Evolutionary conservation across 1,139 yeast species (phyloP), one percentile per base, ranked within the genome.

Genomic region (Candida albicans): DNA sequence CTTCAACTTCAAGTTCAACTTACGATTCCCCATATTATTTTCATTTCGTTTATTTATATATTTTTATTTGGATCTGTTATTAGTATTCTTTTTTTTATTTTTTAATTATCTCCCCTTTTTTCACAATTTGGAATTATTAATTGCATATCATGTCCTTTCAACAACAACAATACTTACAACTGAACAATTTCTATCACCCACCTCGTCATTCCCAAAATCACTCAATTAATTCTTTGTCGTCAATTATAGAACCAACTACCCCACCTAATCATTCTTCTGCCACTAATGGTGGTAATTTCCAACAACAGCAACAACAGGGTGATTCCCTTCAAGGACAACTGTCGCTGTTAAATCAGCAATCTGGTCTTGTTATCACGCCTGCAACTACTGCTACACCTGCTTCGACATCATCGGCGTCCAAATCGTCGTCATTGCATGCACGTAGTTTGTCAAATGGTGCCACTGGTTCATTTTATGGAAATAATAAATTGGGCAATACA

Each of bases 201-300:
- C 41, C 41, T 33, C 43, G 41, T 28, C 74, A 70, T 49, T 62
- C 63, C 39, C 71, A 67, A 48, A 69, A 64, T 49, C 58, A 68
- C 40, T 67, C 73, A 33, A 57, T 70, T 46, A 67, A 68, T 52
- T 67, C 73, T 38, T 59, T 67, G 42, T 54, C 59, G 35, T 67
- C 73, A 27, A 51, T 69, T 41, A 58, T 67, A 32, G 75, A 70
- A 52, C 75, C 75, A 25, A 65, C 72, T 15, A 70, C 75, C 6
- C 75, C 75, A 5, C 75, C 75, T 13, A 56, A 43, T 37, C 44
- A 46, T 35, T 9, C 39, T 15, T 30, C 44, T 11, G 39, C 39
- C 14, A 37, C 22, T 31, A 30, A 32, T 27, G 27, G 29, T 36
- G 30, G 28, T 33, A 39, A 30, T 35, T 12, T 15, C 15, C 30